Base-by-base conservation (phyloP, 2,329 filamentous ascomycete species). In the Botryotinia calthae region DNA sequence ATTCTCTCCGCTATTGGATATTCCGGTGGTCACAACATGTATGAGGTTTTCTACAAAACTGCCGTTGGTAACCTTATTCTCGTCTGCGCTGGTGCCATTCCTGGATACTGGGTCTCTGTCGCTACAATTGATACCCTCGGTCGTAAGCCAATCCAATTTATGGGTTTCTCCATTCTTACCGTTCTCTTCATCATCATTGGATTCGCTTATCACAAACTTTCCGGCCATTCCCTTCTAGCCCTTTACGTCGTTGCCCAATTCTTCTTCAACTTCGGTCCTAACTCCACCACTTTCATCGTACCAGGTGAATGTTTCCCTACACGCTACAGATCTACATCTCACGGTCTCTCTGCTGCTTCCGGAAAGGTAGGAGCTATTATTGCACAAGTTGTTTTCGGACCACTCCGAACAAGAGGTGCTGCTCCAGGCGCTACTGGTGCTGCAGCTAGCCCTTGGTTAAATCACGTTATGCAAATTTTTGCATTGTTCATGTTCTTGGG, bases 101-200 rank as follows among this genome's bases (percentile, higher is more conserved):
- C 93, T 0, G 93, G 93, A 14, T 95, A 95, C 83, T 95, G 92
- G 92, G 87, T 91, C 18, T 92, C 92, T 1, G 88, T 95, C 37
- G 86, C 91, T 22, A 89, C 88, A 1, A 89, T 95, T 74, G 93
- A 96, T 81, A 93, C 87, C 1, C 77, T 95, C 22, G 93, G 93
- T 25, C 91, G 93, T 73, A 95, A 94, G 81, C 87, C 92, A 0
- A 90, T 96, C 44, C 93, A 93, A 80, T 80, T 92, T 4, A 80
- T 86, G 68, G 90, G 90, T 25, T 92, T 92, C 81, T 75, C 84
- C 1, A 79, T 91, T 31, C 83, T 92, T 9, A 91, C 89, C 4
- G 82, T 88, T 70, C 81, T 91, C 22, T 92, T 92, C 79, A 85
- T 86, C 78, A 78, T 90, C 58, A 86, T 92, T 71, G 90, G 90